phyloP scores from a whole-genome alignment of 2,329 filamentous ascomycete species.

The Talaromyces sp. region DNA sequence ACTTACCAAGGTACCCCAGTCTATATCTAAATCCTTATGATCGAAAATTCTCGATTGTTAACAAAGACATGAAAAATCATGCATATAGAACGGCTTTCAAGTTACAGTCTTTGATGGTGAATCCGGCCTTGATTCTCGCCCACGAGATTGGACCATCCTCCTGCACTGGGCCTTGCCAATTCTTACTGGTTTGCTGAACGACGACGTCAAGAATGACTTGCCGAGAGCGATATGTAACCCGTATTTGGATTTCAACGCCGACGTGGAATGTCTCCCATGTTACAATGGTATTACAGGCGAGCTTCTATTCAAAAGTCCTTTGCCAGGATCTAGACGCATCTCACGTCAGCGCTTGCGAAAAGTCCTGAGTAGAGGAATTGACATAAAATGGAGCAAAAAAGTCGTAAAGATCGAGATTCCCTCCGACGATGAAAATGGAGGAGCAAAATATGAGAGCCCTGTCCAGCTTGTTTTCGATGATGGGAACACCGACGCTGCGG shows the following conservation, averaged over 20 bases:
- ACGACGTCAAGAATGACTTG: slow-evolving; percentile 1
- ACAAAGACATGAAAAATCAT: neutral
- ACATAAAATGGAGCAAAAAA: slow-evolving; percentile 10
- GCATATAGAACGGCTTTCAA: slow-evolving; percentile 6
- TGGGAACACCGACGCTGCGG: neutral
- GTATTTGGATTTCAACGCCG: slow-evolving; percentile 5
- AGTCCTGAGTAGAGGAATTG: slow-evolving; percentile 7
- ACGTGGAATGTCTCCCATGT: slow-evolving; percentile 11
- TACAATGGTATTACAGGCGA: slow-evolving; percentile 15
- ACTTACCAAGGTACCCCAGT: slow-evolving; percentile 9
- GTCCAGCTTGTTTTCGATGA: slow-evolving; percentile 4
- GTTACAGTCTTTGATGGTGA: slow-evolving; percentile 11
- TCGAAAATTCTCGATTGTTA: neutral
- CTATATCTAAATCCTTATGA: neutral
- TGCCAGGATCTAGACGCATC: slow-evolving; percentile 12
- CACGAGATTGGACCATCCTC: slow-evolving; percentile 14
- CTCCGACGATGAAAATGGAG: neutral
- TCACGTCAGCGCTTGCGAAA: slow-evolving; percentile 10
- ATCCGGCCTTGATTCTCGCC: slow-evolving; percentile 4
- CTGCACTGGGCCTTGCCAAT: slow-evolving; percentile 14
- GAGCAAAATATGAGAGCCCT: neutral
- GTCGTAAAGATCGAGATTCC: neutral
- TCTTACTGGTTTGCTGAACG: neutral
- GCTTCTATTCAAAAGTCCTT: slow-evolving; percentile 12
- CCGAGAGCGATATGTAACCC: slow-evolving; percentile 15